Evolutionary conservation across 495 filamentous ascomycete species (phyloP), one percentile per base, ranked within the genome.

Genomic region (Jackrogersella minutella): DNA sequence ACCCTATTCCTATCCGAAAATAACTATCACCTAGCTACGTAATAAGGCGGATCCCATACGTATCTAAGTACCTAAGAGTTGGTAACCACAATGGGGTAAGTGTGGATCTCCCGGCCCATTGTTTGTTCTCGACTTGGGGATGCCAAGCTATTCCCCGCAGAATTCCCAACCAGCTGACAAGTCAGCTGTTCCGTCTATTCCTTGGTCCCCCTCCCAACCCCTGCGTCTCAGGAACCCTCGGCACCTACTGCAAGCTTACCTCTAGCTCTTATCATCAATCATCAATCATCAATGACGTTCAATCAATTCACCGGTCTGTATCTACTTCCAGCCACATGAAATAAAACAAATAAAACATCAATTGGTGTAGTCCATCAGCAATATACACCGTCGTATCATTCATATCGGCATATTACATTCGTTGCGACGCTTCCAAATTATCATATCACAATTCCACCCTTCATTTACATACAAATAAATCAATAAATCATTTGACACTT

Each of bases 161-260:
- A 60, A 39, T 13, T 34, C 36, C 50, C 26, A 49, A 64, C 31
- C 47, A 68, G 59, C 43, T 55, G 49, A 33, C 65, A 26, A 51
- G 49, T 63, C 54, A 63, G 59, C 54, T 58, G 54, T 13, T 50
- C 53, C 40, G 26, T 46, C 34, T 39, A n/a, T 41, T 8, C 37
- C 57, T 46, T 39, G 39, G 21, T 24, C 28, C 34, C 17, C 37
- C 36, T 19, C 40, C n/a, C 47, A 30, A 21, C 58, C 50, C 60
- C 56, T 64, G 60, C 66, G 60, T 69, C 59, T 69, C 66, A 69
- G 66, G 60, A 64, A 69, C 66, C 49, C 53, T 55, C 59, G 59
- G 60, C 55, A 69, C 33, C 49, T 55, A 54, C 53, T 26, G 22
- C 31, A 43, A 50, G 36, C 50, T 60, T 59, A 51, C 33, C 53